Conservation (phyloP, 768 basidiomycete species). For the Rubroboletus satanas region DNA sequence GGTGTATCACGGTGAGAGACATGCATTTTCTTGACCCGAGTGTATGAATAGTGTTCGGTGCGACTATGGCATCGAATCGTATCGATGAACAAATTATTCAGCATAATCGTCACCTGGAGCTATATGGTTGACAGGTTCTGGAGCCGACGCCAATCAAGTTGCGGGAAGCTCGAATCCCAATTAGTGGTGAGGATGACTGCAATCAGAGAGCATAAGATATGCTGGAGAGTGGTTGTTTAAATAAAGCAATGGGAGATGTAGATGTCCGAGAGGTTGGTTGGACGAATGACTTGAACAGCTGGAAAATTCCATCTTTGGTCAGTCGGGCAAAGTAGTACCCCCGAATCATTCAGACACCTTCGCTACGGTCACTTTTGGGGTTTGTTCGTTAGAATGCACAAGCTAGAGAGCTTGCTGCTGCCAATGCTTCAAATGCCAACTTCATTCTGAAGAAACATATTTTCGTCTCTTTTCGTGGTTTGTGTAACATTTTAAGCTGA, state of each 20-base stretch:
- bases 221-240: neutral
- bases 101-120: neutral
- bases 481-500: neutral
- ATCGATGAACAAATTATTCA: neutral
- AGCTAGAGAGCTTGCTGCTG: neutral
- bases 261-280: neutral
- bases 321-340: neutral
- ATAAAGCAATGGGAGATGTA: neutral
- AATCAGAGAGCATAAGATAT: neutral
- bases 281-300: neutral
- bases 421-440: neutral
- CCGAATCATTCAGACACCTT: neutral
- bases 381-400: neutral
- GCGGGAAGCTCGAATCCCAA: neutral
- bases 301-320: neutral
- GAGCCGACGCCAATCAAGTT: neutral
- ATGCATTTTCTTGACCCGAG: neutral
- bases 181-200: neutral
- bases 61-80: neutral
- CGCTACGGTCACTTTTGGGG: neutral
- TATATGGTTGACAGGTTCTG: neutral
- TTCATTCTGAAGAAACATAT: neutral
- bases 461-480: neutral
- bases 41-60: neutral
- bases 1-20: neutral